Evolutionary conservation across 495 filamentous ascomycete genomes (phyloP).

Genomic region (Penicillium paradoxum): DNA sequence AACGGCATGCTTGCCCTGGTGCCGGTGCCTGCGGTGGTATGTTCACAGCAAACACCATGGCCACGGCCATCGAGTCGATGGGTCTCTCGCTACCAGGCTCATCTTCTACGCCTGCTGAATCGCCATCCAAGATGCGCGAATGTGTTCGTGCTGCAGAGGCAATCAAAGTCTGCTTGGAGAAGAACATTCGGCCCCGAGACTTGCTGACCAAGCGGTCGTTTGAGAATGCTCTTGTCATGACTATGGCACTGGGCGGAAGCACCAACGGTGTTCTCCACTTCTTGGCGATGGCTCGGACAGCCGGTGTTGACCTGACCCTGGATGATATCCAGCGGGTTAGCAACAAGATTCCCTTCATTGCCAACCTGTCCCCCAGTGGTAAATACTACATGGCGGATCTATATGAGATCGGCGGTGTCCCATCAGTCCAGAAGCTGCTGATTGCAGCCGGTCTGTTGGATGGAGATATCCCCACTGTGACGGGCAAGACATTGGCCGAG

Average conservation of each 20-base stretch:
- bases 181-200: slow-evolving; percentile 78
- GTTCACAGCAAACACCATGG: slow-evolving; percentile 99
- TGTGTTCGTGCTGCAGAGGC: slow-evolving; percentile 82
- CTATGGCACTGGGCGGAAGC: slow-evolving; percentile 85
- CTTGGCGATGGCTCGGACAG: slow-evolving; percentile 89
- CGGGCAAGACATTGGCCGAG: slow-evolving; percentile 82
- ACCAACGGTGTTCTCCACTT: slow-evolving; percentile 95
- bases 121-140: slow-evolving; percentile 87
- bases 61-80: slow-evolving; percentile 93
- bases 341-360: slow-evolving; percentile 87
- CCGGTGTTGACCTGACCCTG: slow-evolving; percentile 74
- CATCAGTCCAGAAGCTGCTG: slow-evolving; percentile 86
- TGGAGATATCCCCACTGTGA: slow-evolving; percentile 83
- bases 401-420: slow-evolving; percentile 88
- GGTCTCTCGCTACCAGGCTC: slow-evolving; percentile 86
- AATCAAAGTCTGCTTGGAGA: slow-evolving; percentile 81
- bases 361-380: slow-evolving; percentile 85
- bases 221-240: slow-evolving; percentile 89
- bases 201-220: slow-evolving; percentile 81
- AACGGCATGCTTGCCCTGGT: slow-evolving; percentile 81
- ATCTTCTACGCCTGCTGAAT: slow-evolving; percentile 80
- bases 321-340: slow-evolving; percentile 87
- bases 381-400: slow-evolving; percentile 92
- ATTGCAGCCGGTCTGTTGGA: slow-evolving; percentile 78
- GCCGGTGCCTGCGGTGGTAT: slow-evolving; percentile 94